phyloP scores from a whole-genome alignment of 2,329 filamentous ascomycete genomes.

The Fusarium sp. region DNA sequence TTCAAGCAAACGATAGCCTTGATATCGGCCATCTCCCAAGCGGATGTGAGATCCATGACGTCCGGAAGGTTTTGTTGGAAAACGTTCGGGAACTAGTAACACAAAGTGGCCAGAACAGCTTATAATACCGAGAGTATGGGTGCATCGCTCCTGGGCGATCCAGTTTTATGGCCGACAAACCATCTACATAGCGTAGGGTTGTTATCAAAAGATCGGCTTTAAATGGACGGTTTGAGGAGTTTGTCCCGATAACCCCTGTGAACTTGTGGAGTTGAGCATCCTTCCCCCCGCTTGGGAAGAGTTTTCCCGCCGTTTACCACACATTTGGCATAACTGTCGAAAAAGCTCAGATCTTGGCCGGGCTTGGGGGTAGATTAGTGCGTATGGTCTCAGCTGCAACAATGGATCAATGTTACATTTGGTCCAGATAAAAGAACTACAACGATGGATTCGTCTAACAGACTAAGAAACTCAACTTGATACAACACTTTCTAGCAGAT shows the following conservation, averaged over 20 bases:
- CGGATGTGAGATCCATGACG: not conserved
- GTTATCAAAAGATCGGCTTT: slow-evolving; percentile 11
- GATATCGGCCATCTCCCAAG: not conserved
- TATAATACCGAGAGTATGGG: not conserved
- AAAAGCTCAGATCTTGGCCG: not conserved
- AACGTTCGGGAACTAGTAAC: too few species aligned
- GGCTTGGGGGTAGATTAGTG: not conserved
- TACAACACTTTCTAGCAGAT: too few species aligned
- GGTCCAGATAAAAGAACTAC: too few species aligned
- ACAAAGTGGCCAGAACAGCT: not conserved
- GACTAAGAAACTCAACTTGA: too few species aligned
- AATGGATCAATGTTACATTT: too few species aligned
- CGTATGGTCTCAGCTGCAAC: not conserved
- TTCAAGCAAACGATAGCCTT: not conserved
- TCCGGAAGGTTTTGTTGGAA: too few species aligned
- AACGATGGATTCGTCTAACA: too few species aligned
- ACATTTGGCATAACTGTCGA: not conserved
- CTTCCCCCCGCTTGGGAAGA: not conserved
- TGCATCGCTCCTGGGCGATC: not conserved
- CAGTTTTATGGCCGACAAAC: not conserved
- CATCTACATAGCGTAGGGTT: not conserved
- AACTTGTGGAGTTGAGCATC: not conserved
- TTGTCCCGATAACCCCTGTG: slow-evolving; percentile 11
- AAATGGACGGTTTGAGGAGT: slow-evolving; percentile 3
- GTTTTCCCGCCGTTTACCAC: not conserved